These are phyloP conservation scores for Nyssa sinensis DNA, from an alignment of 148 eudicot genomes.

Conservation along the genomic window DNA sequence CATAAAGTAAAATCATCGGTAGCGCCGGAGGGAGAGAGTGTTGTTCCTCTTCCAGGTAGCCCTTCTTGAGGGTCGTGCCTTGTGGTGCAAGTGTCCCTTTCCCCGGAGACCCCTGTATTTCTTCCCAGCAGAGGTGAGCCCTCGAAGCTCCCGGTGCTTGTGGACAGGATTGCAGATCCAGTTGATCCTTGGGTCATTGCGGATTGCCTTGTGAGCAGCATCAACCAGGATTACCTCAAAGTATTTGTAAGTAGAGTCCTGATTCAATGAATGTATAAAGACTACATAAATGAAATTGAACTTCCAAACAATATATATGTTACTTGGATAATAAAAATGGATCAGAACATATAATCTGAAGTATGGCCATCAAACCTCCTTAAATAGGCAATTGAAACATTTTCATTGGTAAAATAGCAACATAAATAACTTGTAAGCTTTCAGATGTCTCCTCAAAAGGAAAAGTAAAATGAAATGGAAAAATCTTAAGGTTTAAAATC, in stretches of 20 bases:
- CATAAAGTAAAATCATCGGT: slow-evolving; percentile 25
- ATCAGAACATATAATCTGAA: not conserved
- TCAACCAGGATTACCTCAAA: slow-evolving; percentile 52
- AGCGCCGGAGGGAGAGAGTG: slow-evolving; percentile 50
- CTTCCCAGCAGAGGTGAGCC: slow-evolving; percentile 55
- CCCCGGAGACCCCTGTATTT: slow-evolving; percentile 52
- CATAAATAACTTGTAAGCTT: not conserved
- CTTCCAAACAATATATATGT: not conserved
- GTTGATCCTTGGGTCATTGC: slow-evolving; percentile 53
- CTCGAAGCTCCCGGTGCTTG: slow-evolving; percentile 56
- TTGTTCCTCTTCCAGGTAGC: slow-evolving; percentile 59
- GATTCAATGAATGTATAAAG: not conserved
- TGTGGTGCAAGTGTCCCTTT: slow-evolving; percentile 48
- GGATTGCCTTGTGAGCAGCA: slow-evolving; percentile 45
- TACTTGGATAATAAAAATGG: too few relatives aligned
- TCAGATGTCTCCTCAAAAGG: not conserved
- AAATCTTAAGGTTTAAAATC: not conserved
- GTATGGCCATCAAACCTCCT: not conserved
- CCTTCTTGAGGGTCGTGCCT: slow-evolving; percentile 48
- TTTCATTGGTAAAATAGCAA: not conserved
- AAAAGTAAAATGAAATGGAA: not conserved
- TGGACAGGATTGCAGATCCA: slow-evolving; percentile 61
- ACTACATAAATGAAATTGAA: not conserved
- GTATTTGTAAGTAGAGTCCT: slow-evolving; percentile 57
- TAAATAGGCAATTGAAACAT: not conserved